Evolutionary conservation across 768 basidiomycete species (phyloP).

Genomic region (Podaxis sp.): DNA sequence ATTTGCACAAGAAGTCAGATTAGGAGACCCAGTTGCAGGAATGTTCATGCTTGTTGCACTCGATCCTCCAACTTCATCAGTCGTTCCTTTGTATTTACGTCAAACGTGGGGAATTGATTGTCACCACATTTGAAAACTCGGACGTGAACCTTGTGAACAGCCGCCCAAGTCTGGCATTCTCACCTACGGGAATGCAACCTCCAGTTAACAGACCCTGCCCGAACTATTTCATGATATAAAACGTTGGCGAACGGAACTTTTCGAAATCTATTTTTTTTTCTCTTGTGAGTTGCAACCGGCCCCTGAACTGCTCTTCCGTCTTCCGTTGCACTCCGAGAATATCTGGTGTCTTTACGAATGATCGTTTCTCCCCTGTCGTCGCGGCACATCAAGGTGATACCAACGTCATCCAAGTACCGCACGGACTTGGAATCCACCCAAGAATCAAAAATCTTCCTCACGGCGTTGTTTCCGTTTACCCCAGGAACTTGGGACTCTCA

Average conservation of each 20-base stretch:
- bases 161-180: no score
- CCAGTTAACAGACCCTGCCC: no score
- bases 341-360: not conserved
- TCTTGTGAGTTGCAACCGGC: not conserved
- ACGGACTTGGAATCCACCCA: not conserved
- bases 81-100: no score
- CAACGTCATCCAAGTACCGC: not conserved
- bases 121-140: no score
- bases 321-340: not conserved
- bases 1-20: slow-evolving; percentile 36
- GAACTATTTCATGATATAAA: no score
- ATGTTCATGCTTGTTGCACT: slow-evolving; percentile 47
- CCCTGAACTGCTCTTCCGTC: not conserved
- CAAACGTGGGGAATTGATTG: no score
- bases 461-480: not conserved
- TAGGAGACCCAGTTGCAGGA: slow-evolving; percentile 44
- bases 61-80: slow-evolving; percentile 14
- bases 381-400: not conserved
- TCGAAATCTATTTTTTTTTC: no score
- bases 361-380: not conserved
- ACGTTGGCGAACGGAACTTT: no score
- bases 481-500: not conserved
- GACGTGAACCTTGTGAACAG: no score
- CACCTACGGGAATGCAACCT: no score
- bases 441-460: not conserved